These are phyloP conservation scores for Russula griseocarnosa DNA, from an alignment of 768 basidiomycete species.

Conservation along the genomic window DNA sequence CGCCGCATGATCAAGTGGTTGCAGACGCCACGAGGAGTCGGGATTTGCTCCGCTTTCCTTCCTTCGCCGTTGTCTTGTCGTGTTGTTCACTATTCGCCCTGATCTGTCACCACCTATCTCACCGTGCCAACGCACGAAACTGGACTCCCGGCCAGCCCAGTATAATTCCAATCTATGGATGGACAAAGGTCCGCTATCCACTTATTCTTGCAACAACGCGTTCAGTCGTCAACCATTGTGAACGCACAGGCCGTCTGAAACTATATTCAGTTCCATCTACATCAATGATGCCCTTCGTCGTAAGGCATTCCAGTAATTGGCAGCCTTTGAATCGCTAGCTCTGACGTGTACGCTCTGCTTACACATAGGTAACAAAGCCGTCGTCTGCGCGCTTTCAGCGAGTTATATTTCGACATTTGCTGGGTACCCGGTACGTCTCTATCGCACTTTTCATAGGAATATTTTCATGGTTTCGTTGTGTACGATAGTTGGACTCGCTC, in stretches of 20 bases:
- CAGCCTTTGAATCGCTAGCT: neutral
- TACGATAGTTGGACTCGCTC: slow-evolving; percentile 76
- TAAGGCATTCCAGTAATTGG: slow-evolving; percentile 7
- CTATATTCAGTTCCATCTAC: slow-evolving; percentile 26
- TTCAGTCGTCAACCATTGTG: slow-evolving; percentile 6
- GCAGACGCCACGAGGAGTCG: slow-evolving; percentile 15
- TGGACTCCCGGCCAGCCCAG: slow-evolving; percentile 65
- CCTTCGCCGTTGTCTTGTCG: slow-evolving; percentile 25
- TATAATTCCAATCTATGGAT: slow-evolving; percentile 47
- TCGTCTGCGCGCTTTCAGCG: slow-evolving; percentile 86
- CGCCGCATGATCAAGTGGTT: neutral
- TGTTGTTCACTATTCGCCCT: slow-evolving; percentile 22
- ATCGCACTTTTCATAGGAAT: no score
- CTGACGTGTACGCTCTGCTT: slow-evolving; percentile 20
- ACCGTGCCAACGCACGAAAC: slow-evolving; percentile 66
- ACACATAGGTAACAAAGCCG: slow-evolving; percentile 70
- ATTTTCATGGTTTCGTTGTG: slow-evolving; percentile 1
- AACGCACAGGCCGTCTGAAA: slow-evolving; percentile 20
- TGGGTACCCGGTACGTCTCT: slow-evolving; percentile 70
- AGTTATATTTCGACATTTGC: slow-evolving; percentile 91
- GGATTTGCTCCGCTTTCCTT: slow-evolving; percentile 15
- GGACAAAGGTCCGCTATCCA: slow-evolving; percentile 28
- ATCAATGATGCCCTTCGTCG: slow-evolving; percentile 28
- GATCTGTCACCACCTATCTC: slow-evolving; percentile 15
- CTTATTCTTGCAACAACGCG: slow-evolving; percentile 6